Evolutionary conservation across 2,329 filamentous ascomycete species (phyloP).

Genomic region (Aureobasidium sp.): DNA sequence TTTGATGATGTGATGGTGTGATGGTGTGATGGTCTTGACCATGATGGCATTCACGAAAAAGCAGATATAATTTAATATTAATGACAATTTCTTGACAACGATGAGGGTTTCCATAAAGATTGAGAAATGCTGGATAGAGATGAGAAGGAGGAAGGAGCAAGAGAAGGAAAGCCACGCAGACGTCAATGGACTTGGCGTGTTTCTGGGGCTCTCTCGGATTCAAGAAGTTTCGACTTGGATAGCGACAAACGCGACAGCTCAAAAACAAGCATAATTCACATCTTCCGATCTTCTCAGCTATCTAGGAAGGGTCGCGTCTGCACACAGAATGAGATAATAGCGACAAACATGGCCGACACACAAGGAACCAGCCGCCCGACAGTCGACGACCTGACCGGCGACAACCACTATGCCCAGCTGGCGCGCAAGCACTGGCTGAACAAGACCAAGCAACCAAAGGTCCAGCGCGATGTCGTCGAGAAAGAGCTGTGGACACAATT

Average conservation of each 20-base stretch:
- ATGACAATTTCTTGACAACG: background rate
- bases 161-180: background rate
- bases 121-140: background rate
- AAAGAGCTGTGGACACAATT: conserved; percentile 81
- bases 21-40: background rate
- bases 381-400: conserved; percentile 62
- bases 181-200: conserved; percentile 7
- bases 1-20: background rate
- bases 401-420: conserved; percentile 59
- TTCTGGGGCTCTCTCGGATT: background rate
- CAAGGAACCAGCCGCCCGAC: conserved; percentile 48
- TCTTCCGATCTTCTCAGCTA: background rate
- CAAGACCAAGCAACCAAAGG: conserved; percentile 54
- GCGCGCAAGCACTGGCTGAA: conserved; percentile 83
- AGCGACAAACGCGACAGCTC: conserved; percentile 6
- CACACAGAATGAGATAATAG: conserved; percentile 13
- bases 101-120: background rate
- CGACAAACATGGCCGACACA: conserved; percentile 5
- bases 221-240: conserved; percentile 6
- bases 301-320: conserved; percentile 9
- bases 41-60: background rate
- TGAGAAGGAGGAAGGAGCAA: background rate
- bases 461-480: conserved; percentile 76
- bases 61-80: background rate
- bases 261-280: background rate